phyloP scores from a whole-genome alignment of 495 filamentous ascomycete genomes.

The Apiosordaria backusii region DNA sequence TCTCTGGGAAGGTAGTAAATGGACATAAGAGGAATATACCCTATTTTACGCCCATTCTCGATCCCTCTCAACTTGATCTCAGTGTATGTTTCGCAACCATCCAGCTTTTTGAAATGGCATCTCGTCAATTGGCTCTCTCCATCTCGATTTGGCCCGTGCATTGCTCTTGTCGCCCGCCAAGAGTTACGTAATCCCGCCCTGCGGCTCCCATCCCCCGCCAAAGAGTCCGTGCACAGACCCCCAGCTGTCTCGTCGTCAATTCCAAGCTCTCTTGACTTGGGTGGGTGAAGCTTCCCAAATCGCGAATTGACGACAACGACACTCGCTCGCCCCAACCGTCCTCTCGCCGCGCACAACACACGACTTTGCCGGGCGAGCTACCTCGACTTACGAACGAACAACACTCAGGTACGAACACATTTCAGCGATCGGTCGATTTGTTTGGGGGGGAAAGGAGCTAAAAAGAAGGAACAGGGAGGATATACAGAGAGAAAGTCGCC shows the following conservation, averaged over 20 bases:
- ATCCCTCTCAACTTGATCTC: background rate
- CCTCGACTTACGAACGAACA: background rate
- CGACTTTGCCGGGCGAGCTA: background rate
- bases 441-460: background rate
- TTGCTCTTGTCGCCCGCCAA: background rate
- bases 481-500: constrained; percentile 22
- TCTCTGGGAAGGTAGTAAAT: background rate
- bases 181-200: background rate
- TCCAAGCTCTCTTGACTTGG: background rate
- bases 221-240: background rate
- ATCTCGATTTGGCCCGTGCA: background rate
- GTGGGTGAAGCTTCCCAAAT: background rate
- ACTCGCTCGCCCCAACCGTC: background rate
- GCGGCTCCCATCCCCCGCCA: background rate
- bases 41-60: background rate
- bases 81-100: background rate
- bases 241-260: background rate
- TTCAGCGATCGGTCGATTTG: background rate
- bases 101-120: background rate
- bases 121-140: background rate
- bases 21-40: background rate
- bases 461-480: background rate
- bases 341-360: background rate
- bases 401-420: background rate
- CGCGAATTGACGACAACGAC: background rate